These are phyloP conservation scores for Melaleuca alternifolia DNA, from an alignment of 345 rosid species.

Conservation along the genomic window DNA sequence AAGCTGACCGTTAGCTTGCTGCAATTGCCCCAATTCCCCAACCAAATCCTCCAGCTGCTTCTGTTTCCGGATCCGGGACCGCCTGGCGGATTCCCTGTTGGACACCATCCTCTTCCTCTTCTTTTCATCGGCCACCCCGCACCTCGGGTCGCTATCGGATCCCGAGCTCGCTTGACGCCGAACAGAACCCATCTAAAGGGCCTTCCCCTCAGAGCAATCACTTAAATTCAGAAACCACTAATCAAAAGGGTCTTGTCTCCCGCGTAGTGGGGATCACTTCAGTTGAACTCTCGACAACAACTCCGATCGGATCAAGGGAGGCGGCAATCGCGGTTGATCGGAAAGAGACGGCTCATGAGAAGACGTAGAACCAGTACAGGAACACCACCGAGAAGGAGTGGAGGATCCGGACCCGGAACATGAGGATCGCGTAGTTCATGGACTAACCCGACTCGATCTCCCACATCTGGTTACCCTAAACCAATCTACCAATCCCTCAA, in stretches of 20 bases:
- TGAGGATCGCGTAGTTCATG: constrained; percentile 47
- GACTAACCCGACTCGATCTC: constrained; percentile 13
- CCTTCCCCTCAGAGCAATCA: background rate
- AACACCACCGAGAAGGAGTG: constrained; percentile 94
- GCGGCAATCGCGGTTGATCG: background rate
- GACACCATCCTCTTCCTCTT: constrained; percentile 87
- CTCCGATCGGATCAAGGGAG: background rate
- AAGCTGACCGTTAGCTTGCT: constrained; percentile 31
- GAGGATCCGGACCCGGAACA: constrained; percentile 64
- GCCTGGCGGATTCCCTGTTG: constrained; percentile 78
- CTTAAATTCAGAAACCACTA: background rate
- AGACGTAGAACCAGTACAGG: constrained; percentile 87
- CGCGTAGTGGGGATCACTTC: background rate
- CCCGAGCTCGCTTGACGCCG: constrained; percentile 45
- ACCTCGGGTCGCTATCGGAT: constrained; percentile 47
- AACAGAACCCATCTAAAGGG: constrained; percentile 23
- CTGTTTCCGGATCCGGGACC: constrained; percentile 78
- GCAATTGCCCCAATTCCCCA: constrained; percentile 35
- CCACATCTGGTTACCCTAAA: constrained; percentile 1
- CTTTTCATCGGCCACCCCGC: constrained; percentile 42
- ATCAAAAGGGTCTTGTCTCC: background rate
- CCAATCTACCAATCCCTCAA: background rate
- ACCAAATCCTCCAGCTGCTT: constrained; percentile 50
- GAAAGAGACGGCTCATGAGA: constrained; percentile 37
- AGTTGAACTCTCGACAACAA: background rate